A percentile compares a stretch with the other conserved stretches of the same genome.
These are phyloP conservation scores for Luzula sylvatica DNA, from an alignment of 176 grass and related monocot species.

Conservation along the genomic window DNA sequence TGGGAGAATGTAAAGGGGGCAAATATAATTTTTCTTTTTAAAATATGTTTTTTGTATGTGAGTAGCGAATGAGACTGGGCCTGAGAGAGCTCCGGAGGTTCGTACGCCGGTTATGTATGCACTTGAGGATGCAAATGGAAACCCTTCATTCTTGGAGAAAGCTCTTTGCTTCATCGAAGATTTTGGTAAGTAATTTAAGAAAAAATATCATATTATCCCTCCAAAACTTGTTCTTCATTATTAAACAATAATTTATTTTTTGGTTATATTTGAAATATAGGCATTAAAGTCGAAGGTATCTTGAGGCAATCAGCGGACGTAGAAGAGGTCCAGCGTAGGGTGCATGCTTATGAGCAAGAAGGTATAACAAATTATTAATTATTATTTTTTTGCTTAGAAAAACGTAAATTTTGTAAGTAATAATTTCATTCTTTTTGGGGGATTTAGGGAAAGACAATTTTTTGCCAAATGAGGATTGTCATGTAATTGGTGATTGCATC, in stretches of 20 bases:
- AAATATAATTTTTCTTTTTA: no score
- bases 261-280: constrained; percentile 32
- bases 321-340: constrained; percentile 94
- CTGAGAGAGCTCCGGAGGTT: constrained; percentile 35
- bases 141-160: constrained; percentile 91
- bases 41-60: no score
- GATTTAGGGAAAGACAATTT: constrained; percentile 79
- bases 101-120: constrained; percentile 59
- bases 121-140: constrained; percentile 75
- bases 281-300: constrained; percentile 92
- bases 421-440: constrained; percentile 9
- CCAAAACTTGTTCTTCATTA: neutral
- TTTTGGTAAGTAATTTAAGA: constrained; percentile 40
- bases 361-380: no score
- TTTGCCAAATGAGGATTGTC: constrained; percentile 86
- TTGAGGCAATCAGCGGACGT: constrained; percentile 97
- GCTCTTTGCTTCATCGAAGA: constrained; percentile 91
- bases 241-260: constrained; percentile 4
- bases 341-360: constrained; percentile 92
- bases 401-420: no score
- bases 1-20: no score
- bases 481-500: constrained; percentile 97
- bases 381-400: neutral
- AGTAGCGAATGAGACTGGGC: constrained; percentile 37
- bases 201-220: neutral